Conservation (phyloP, 1,139 yeast genomes). For the Protomyces gravidus region DNA sequence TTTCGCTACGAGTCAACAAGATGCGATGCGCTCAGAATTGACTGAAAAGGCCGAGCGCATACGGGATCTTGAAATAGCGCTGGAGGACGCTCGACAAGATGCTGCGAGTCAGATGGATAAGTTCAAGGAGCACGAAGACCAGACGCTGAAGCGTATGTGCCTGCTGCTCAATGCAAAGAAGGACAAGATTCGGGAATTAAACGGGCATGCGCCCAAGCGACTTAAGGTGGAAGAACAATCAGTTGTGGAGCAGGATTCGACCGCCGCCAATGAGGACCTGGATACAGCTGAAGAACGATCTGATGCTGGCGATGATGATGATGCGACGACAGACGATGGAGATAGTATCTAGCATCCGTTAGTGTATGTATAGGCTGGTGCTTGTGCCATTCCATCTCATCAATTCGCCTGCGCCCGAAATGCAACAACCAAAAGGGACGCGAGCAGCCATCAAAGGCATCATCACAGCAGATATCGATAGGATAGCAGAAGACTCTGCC, state of each 20-base stretch:
- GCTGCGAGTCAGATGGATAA: not conserved
- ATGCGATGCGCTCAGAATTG: not conserved
- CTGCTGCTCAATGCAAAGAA: not conserved
- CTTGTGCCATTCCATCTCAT: no score
- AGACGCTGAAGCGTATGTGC: not conserved
- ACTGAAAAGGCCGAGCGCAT: not conserved
- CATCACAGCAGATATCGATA: no score
- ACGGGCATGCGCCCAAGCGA: not conserved
- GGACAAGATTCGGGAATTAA: not conserved
- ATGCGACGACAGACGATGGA: not conserved
- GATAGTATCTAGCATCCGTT: no score
- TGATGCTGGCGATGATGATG: not conserved
- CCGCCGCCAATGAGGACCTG: no score
- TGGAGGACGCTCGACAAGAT: not conserved
- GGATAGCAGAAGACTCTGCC: no score
- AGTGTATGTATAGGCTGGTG: no score
- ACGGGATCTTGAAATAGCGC: not conserved
- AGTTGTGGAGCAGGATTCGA: no score
- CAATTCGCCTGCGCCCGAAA: no score
- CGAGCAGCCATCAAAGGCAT: no score
- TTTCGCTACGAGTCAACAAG: not conserved
- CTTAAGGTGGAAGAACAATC: not conserved
- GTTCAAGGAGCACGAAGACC: not conserved
- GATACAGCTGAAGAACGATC: not conserved
- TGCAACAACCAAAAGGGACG: no score